Evolutionary conservation across 2,329 filamentous ascomycete species (phyloP).

Genomic region (Chaetomium sp.): DNA sequence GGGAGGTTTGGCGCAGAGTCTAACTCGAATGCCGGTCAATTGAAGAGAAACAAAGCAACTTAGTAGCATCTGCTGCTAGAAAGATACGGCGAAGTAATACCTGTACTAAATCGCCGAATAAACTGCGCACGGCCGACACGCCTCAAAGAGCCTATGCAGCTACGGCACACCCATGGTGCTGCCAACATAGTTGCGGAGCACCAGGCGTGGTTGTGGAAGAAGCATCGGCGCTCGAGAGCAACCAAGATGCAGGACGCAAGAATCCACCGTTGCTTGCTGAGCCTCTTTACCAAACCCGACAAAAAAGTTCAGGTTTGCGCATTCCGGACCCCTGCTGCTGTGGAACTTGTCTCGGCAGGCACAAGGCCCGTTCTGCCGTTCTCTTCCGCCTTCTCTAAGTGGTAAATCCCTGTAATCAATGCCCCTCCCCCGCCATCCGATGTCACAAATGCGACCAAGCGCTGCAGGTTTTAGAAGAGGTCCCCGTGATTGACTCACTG

Average conservation of each 20-base stretch:
- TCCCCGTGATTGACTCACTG: no score
- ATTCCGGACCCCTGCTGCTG: background rate
- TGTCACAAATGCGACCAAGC: no score
- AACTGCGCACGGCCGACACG: slow-evolving; percentile 28
- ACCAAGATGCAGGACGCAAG: no score
- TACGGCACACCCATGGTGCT: slow-evolving; percentile 48
- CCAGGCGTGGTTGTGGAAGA: slow-evolving; percentile 6
- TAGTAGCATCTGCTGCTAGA: background rate
- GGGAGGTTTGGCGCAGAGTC: slow-evolving; percentile 36
- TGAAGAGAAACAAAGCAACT: slow-evolving; percentile 6
- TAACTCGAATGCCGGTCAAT: slow-evolving; percentile 14
- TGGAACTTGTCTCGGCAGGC: slow-evolving; percentile 5
- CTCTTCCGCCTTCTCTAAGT: slow-evolving; percentile 6
- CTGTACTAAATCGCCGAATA: slow-evolving; percentile 39
- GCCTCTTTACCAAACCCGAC: no score
- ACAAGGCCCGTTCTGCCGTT: slow-evolving; percentile 8
- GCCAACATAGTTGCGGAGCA: slow-evolving; percentile 29
- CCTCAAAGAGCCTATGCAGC: slow-evolving; percentile 37
- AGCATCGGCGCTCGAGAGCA: background rate
- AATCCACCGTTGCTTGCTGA: no score
- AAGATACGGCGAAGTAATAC: slow-evolving; percentile 27
- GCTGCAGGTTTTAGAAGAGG: no score
- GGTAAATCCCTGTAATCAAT: slow-evolving; percentile 3
- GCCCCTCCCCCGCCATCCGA: slow-evolving; percentile 18
- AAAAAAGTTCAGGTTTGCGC: no score